Evolutionary conservation across 225 moss, liverwort and hornwort species (phyloP).

Genomic region (Rhytidiadelphus loreus): DNA sequence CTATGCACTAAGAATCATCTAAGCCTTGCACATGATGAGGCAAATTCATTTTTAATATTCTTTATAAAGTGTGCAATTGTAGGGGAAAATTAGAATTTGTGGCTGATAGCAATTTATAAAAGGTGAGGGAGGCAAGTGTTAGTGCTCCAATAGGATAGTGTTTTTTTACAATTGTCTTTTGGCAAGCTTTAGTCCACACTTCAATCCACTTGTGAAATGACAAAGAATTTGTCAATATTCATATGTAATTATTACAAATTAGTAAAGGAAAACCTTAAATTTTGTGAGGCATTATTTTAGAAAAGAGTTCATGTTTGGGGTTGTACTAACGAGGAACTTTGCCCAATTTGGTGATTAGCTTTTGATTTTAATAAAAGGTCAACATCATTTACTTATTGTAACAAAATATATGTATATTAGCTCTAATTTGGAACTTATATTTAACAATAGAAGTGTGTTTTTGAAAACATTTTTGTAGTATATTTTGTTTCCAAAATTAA

Average conservation of each 20-base stretch:
- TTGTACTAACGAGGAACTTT: background rate
- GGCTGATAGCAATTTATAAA: fast-evolving
- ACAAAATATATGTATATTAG: background rate
- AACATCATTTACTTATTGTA: background rate
- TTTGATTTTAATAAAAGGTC: background rate
- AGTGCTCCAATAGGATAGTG: background rate
- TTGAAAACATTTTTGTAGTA: background rate
- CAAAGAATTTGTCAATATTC: background rate
- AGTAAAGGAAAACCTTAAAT: background rate
- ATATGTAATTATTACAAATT: background rate
- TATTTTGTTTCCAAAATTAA: background rate
- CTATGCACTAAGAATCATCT: background rate
- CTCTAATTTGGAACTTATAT: background rate
- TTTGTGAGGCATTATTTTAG: background rate
- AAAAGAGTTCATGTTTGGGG: background rate
- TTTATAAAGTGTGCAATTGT: background rate
- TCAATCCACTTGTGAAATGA: background rate
- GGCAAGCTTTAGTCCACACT: background rate
- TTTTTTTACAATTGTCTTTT: background rate
- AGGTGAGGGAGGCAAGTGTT: background rate
- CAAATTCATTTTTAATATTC: background rate
- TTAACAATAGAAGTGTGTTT: background rate
- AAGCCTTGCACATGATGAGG: background rate
- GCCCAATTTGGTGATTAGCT: background rate
- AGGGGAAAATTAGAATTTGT: background rate